Conservation (phyloP, 208 protist species). For the Phytomonas francai region DNA sequence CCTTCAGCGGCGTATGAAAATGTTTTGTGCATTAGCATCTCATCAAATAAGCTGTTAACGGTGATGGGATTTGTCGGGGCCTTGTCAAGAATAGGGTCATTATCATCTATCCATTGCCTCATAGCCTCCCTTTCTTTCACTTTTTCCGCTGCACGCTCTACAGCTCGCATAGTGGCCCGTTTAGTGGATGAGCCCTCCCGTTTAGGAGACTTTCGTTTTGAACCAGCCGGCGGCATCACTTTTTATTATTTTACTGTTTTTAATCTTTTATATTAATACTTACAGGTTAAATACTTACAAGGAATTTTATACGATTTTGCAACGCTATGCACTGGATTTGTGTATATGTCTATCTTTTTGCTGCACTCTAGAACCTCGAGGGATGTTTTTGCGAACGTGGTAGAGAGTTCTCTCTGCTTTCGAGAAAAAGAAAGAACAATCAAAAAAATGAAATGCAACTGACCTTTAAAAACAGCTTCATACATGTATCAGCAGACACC, state of each 20-base stretch:
- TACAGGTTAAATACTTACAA: not conserved
- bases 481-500: not conserved
- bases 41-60: conserved; percentile 38
- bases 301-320: not conserved
- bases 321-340: not conserved
- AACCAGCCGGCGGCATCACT: conserved; percentile 15
- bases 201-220: conserved; percentile 19
- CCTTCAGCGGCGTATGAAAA: conserved; percentile 19
- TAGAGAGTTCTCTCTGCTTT: not conserved
- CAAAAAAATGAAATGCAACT: not conserved
- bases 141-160: conserved; percentile 21
- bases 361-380: not conserved
- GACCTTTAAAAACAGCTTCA: not conserved
- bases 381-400: not conserved
- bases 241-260: not conserved
- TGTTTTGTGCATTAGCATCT: conserved; percentile 47
- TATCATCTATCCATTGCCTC: conserved; percentile 36
- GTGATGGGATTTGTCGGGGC: conserved; percentile 24
- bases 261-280: conserved; percentile 6
- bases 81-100: conserved; percentile 58
- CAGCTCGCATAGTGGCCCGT: not conserved
- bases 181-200: not conserved
- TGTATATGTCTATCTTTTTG: not conserved
- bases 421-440: conserved; percentile 10
- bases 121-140: conserved; percentile 23